Conservation (phyloP, 148 eudicot genomes). For the Vaccinium vitisidaea region DNA sequence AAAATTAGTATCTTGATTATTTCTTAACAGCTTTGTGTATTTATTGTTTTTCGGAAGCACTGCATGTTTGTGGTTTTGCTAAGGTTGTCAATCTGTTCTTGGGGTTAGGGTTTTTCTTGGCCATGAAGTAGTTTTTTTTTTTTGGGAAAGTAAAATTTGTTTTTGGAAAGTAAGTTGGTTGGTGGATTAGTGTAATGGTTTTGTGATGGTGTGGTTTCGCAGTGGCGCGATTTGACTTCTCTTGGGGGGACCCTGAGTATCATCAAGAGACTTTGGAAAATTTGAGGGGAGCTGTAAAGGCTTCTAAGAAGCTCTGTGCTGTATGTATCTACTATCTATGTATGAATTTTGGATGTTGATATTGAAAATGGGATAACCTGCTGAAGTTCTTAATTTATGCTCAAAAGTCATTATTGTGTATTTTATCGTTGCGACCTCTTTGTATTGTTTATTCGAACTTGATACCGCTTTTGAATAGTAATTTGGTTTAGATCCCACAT, state of each 20-base stretch:
- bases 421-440: not conserved
- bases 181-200: not conserved
- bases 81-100: not conserved
- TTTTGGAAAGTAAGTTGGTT: no score
- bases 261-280: constrained; percentile 91
- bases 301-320: constrained; percentile 88
- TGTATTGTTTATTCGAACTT: not conserved
- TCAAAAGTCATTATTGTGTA: not conserved
- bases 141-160: no score
- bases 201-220: constrained; percentile 15
- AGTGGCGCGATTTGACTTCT: constrained; percentile 97
- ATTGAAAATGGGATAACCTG: not conserved
- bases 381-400: not conserved
- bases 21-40: not conserved
- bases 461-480: not conserved
- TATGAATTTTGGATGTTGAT: not conserved
- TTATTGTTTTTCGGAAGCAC: not conserved
- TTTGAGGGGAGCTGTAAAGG: constrained; percentile 74
- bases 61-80: not conserved
- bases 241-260: constrained; percentile 76
- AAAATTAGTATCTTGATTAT: not conserved
- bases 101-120: not conserved
- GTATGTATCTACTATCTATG: constrained; percentile 44
- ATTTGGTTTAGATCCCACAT: not conserved
- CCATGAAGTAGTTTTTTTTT: not conserved